Evolutionary conservation across 1,139 yeast species (phyloP), one percentile per base, ranked within the genome.

Genomic region (Geotrichum phurueaensis): DNA sequence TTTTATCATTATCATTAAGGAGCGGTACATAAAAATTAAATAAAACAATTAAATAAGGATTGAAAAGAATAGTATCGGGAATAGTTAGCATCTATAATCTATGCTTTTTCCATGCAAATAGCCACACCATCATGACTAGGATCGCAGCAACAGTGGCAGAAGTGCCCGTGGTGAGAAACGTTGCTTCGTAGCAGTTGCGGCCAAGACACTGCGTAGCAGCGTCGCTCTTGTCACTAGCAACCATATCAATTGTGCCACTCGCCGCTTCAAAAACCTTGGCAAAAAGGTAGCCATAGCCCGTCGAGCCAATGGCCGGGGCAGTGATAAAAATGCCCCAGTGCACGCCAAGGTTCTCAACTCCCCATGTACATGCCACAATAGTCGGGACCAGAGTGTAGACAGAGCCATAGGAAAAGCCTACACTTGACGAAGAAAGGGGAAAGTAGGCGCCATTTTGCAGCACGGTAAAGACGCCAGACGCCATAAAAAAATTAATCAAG

Each of bases 261-360:
- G 57, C 57, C 13, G 57, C 55, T 68, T 91, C 96, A 66, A 82
- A 85, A 33, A 84, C 76, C 33, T 74, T 71, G 0, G 96, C 97
- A 72, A 87, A 92, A 22, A 85, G 67, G 62, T 88, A 70, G 1
- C 96, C 94, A 69, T 81, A 89, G 1, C 83, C 66, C 5, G 89
- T 79, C 0, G 96, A 81, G 0, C 97, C 97, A 2, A 90, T 66
- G 0, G 98, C 97, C 0, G 98, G 97, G 0, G 96, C 96, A 47
- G 89, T 79, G 83, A 92, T 85, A 69, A 90, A 88, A 33, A 89
- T 78, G 1, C 98, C 98, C 92, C 97, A 94, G 1, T 94, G 87
- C 1, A 96, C 87, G 0, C 98, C 98, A 71, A 94, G 84, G 56
- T 89, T 82, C 60, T 88, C 92, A 47, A 89, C 83, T 0, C 97